Percentiles rank a stretch among this genome's conserved stretches.
phyloP scores from a whole-genome alignment of 352 stramenopile genomes.

The Phytophthora megakarya region DNA sequence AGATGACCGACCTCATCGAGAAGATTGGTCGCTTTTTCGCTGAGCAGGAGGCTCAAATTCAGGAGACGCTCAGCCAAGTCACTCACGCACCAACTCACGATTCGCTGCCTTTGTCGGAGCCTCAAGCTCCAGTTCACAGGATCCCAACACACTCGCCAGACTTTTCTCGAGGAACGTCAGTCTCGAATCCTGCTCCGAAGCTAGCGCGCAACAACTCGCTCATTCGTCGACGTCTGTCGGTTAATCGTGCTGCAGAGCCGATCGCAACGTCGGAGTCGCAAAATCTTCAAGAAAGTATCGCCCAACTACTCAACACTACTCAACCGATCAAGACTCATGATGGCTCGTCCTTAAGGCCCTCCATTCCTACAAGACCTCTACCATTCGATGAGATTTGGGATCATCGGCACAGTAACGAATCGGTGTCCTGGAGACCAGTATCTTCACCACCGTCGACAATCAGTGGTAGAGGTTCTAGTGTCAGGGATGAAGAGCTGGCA shows the following conservation, averaged over 20 bases:
- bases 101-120: background rate
- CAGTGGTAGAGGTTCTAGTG: constrained; percentile 8
- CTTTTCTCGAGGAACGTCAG: background rate
- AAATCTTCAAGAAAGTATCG: constrained; percentile 6
- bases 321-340: constrained; percentile 7
- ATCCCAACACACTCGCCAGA: constrained; percentile 4
- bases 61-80: constrained; percentile 40
- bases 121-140: constrained; percentile 7
- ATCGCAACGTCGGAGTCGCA: background rate
- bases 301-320: constrained; percentile 9
- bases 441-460: constrained; percentile 6
- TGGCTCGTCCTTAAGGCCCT: background rate
- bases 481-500: constrained; percentile 11
- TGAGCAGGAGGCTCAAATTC: constrained; percentile 62
- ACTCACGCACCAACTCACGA: background rate
- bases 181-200: background rate
- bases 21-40: constrained; percentile 77
- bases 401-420: constrained; percentile 4
- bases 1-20: constrained; percentile 65
- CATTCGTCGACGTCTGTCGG: constrained; percentile 26
- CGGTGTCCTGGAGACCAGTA: constrained; percentile 19
- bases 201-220: constrained; percentile 24
- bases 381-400: constrained; percentile 7
- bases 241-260: constrained; percentile 11
- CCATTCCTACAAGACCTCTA: background rate